Evolutionary conservation across 805 yeast species (phyloP).

Genomic region (Hemisphaericaspora nanyangensis): DNA sequence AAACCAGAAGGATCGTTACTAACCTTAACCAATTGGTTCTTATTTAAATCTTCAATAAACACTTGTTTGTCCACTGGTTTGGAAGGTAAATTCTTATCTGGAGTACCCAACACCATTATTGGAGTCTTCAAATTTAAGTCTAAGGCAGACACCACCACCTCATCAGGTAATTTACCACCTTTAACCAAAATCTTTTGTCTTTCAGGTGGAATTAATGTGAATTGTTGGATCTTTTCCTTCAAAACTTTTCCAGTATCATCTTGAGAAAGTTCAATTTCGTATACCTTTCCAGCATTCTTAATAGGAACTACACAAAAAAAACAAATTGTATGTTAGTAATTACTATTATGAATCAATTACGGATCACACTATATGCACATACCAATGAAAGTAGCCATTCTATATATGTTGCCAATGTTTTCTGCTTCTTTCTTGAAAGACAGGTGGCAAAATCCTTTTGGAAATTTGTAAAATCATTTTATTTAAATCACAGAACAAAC

Average conservation of each 20-base stretch:
- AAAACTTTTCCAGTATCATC: conserved; percentile 55
- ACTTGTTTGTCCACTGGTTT: conserved; percentile 53
- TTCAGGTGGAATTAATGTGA: conserved; percentile 80
- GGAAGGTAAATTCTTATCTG: conserved; percentile 56
- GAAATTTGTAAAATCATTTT: too few relatives aligned
- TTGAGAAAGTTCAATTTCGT: conserved; percentile 43
- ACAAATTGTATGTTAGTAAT: background rate
- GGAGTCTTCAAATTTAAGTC: conserved; percentile 61
- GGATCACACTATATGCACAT: too few relatives aligned
- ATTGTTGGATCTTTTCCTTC: conserved; percentile 64
- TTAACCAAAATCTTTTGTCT: conserved; percentile 88
- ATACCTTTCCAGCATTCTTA: conserved; percentile 42
- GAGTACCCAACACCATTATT: conserved; percentile 90
- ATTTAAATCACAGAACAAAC: too few relatives aligned
- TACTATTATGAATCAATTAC: background rate
- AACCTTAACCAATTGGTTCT: conserved; percentile 34
- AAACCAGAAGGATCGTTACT: conserved; percentile 60
- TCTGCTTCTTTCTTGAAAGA: background rate
- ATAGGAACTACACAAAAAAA: conserved; percentile 16
- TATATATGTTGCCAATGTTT: too few relatives aligned
- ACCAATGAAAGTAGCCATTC: background rate
- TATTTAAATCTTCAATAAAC: conserved; percentile 67
- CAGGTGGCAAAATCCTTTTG: conserved; percentile 2
- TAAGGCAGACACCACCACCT: conserved; percentile 47
- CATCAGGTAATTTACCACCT: conserved; percentile 84